Evolutionary conservation across 2,329 filamentous ascomycete genomes (phyloP).

Genomic region (Aspergillus tamarii): DNA sequence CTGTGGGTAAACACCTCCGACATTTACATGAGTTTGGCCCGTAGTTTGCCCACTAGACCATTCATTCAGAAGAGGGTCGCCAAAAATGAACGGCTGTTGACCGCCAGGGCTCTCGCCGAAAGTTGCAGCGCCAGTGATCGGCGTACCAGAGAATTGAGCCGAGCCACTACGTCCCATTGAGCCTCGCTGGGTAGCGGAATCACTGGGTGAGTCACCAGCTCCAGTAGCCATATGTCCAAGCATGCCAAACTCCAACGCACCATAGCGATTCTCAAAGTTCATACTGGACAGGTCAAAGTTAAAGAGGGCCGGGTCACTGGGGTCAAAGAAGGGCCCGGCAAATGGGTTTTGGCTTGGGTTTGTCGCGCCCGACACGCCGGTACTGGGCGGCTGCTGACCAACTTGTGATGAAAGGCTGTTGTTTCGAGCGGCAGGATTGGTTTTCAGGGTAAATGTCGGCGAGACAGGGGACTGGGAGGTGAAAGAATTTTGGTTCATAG

Average conservation of each 20-base stretch:
- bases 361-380: slow-evolving; percentile 54
- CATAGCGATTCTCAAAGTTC: slow-evolving; percentile 95
- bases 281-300: slow-evolving; percentile 94
- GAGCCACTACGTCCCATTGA: slow-evolving; percentile 49
- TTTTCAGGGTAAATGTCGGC: slow-evolving; percentile 66
- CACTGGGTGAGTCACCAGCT: slow-evolving; percentile 76
- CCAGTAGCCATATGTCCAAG: slow-evolving; percentile 95
- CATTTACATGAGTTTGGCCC: slow-evolving; percentile 37
- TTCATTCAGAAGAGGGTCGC: slow-evolving; percentile 49
- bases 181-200: slow-evolving; percentile 55
- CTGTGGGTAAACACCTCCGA: slow-evolving; percentile 38
- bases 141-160: slow-evolving; percentile 44
- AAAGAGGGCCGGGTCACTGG: slow-evolving; percentile 88
- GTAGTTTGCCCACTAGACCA: slow-evolving; percentile 46
- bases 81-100: slow-evolving; percentile 50
- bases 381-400: slow-evolving; percentile 52
- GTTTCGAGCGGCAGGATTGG: slow-evolving; percentile 41
- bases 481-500: slow-evolving; percentile 58
- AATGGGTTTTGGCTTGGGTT: slow-evolving; percentile 47
- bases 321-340: slow-evolving; percentile 73
- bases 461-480: slow-evolving; percentile 70
- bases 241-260: slow-evolving; percentile 93
- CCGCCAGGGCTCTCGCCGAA: slow-evolving; percentile 51
- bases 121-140: slow-evolving; percentile 33
- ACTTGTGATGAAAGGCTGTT: slow-evolving; percentile 42